Base-by-base conservation (phyloP, 1,284 basidiomycete genomes). In the Ustilago esculenta region DNA sequence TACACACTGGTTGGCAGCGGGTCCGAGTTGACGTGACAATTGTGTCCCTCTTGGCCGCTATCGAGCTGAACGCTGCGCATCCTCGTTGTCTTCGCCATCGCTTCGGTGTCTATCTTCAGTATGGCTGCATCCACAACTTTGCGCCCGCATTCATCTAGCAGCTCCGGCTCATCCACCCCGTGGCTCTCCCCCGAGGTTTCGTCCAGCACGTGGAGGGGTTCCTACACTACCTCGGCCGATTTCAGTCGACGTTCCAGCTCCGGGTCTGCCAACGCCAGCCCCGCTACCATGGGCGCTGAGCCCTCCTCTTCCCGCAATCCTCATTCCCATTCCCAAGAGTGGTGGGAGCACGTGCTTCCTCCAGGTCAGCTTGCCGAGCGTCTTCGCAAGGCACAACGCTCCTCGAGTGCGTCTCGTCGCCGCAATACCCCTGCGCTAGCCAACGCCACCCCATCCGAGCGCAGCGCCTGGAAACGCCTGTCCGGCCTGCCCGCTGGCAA, bases 321-420 rank as follows among this genome's bases (percentile, higher is more conserved):
- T 30, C 47, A 46, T n/a, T 55, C 50, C 25, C 47, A 46, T n/a
- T 55, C 60, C 9, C 57, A 68, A 30, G 58, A 74, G 33, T 76
- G 74, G 74, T 76, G 74, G 74, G 74, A 74, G 58, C 53, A 72
- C 30, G 65, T 76, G 11, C 40, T 76, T 24, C 74, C 74, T 15
- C 74, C 74, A 29, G 74, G 74, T 20, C 74, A 76, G 47, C 61
- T 76, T 8, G 69, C 69, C 8, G 72, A 76, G 36, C 64, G 74
- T 14, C 47, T 76, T 33, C 53, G 68, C n/a, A 69, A 65, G 15
- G 72, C 74, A 10, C 73, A 76, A 44, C 57, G 54, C 29, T 70
- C 68, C 15, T 49, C 69, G 21, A 56, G 37, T 20, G n/a, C 53
- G 15, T 65, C 56, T 48, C 65, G 59, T 44, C 59, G 64, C 43